These are phyloP conservation scores for Blastobotrys terrestris DNA, from an alignment of 805 yeast genomes.

Conservation along the genomic window DNA sequence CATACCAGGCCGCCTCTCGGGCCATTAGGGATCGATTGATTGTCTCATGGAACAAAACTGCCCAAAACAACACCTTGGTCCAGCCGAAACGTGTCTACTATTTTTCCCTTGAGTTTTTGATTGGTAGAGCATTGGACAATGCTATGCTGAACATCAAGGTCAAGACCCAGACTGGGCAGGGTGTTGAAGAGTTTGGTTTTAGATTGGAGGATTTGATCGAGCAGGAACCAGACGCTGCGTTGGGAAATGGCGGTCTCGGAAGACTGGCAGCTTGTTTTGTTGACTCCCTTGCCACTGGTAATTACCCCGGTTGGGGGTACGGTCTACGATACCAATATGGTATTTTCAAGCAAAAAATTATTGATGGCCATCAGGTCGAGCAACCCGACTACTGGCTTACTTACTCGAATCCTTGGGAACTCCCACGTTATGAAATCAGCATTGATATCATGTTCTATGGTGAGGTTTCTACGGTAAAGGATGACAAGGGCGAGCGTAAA, in stretches of 20 bases:
- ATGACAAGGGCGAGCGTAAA: slow-evolving; percentile 41
- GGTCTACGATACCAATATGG: slow-evolving; percentile 93
- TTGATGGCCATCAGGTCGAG: slow-evolving; percentile 91
- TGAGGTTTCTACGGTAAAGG: slow-evolving; percentile 45
- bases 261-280: slow-evolving; percentile 91
- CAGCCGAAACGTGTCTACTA: slow-evolving; percentile 85
- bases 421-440: slow-evolving; percentile 77
- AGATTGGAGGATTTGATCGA: slow-evolving; percentile 77
- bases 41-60: slow-evolving; percentile 89
- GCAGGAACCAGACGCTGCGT: slow-evolving; percentile 89
- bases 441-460: slow-evolving; percentile 91
- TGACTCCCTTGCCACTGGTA: slow-evolving; percentile 79
- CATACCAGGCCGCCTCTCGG: slow-evolving; percentile 82
- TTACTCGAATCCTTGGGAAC: slow-evolving; percentile 89
- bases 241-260: slow-evolving; percentile 94
- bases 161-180: slow-evolving; percentile 50
- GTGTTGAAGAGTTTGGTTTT: slow-evolving; percentile 74
- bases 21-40: slow-evolving; percentile 74
- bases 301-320: slow-evolving; percentile 95
- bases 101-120: slow-evolving; percentile 77
- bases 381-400: slow-evolving; percentile 92
- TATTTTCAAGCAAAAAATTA: slow-evolving; percentile 80
- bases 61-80: slow-evolving; percentile 76
- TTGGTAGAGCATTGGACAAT: slow-evolving; percentile 95
- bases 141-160: slow-evolving; percentile 77